phyloP scores from a whole-genome alignment of 1,284 basidiomycete species.

The Phylloboletellus chloephorus region DNA sequence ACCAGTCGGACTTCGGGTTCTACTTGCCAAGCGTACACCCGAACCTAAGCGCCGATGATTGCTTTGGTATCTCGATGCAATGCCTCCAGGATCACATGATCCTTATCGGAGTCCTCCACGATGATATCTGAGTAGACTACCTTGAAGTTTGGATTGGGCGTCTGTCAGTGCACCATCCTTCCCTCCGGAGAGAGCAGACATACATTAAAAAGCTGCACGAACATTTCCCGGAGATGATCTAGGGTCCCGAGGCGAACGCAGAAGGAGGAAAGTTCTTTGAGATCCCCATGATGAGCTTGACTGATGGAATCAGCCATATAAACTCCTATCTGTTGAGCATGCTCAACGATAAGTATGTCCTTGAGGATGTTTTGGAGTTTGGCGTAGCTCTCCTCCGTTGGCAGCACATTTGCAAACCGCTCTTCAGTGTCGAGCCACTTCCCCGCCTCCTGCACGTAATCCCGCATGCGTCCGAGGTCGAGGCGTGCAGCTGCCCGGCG shows the following conservation, averaged over 20 bases:
- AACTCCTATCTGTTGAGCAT: conserved; percentile 2
- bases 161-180: background rate
- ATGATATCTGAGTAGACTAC: conserved; percentile 1
- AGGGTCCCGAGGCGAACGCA: background rate
- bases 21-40: too few species aligned
- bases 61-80: background rate
- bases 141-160: background rate
- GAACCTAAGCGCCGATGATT: background rate
- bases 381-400: conserved; percentile 1
- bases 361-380: background rate
- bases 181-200: background rate
- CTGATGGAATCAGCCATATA: background rate
- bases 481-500: background rate
- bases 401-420: background rate
- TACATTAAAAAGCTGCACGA: background rate
- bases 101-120: background rate
- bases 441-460: conserved; percentile 1
- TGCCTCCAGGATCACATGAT: conserved; percentile 2
- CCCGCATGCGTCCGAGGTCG: background rate
- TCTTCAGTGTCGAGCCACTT: conserved; percentile 1
- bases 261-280: conserved; percentile 1
- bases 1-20: conserved; percentile 5
- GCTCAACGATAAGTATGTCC: background rate
- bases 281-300: background rate
- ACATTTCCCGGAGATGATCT: background rate